Evolutionary conservation across 2,329 filamentous ascomycete genomes (phyloP).

Genomic region (Scytalidium lignicola): DNA sequence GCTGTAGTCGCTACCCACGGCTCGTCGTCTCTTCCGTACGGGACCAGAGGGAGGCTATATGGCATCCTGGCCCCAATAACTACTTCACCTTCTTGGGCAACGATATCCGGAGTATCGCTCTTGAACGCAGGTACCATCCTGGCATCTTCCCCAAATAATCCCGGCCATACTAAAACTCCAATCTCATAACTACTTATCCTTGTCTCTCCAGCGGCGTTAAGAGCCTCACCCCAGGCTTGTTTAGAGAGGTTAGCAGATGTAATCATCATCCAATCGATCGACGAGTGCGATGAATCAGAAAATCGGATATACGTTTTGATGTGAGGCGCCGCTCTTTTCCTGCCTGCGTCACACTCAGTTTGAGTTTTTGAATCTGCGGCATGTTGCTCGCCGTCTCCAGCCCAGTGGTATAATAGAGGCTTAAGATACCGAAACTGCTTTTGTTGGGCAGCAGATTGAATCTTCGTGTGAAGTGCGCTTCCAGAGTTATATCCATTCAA

Average conservation of each 20-base stretch:
- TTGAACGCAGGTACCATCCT: constrained; percentile 67
- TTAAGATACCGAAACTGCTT: constrained; percentile 70
- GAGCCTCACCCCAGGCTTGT: constrained; percentile 77
- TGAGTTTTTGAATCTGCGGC: constrained; percentile 5
- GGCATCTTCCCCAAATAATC: constrained; percentile 38
- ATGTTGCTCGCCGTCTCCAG: constrained; percentile 44
- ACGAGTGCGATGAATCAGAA: constrained; percentile 27
- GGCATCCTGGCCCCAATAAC: constrained; percentile 71
- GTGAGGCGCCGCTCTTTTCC: constrained; percentile 72
- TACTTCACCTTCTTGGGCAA: constrained; percentile 15
- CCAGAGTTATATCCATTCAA: constrained; percentile 76
- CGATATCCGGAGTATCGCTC: constrained; percentile 46
- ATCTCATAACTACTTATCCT: constrained; percentile 78
- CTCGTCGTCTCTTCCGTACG: constrained; percentile 56
- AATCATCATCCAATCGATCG: constrained; percentile 77
- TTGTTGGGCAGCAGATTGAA: constrained; percentile 61
- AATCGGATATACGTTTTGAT: constrained; percentile 85
- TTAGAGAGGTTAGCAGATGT: constrained; percentile 91
- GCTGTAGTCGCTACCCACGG: constrained; percentile 70
- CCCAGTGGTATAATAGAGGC: constrained; percentile 72
- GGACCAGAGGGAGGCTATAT: constrained; percentile 71
- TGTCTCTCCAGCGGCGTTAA: constrained; percentile 51
- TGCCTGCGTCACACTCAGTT: constrained; percentile 45
- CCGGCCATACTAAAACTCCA: constrained; percentile 79
- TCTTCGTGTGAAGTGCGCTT: constrained; percentile 76